A percentile compares a stretch with the other conserved stretches of the same genome.
Evolutionary conservation across 768 basidiomycete genomes (phyloP).

Genomic region (Boletus eberwhitei): DNA sequence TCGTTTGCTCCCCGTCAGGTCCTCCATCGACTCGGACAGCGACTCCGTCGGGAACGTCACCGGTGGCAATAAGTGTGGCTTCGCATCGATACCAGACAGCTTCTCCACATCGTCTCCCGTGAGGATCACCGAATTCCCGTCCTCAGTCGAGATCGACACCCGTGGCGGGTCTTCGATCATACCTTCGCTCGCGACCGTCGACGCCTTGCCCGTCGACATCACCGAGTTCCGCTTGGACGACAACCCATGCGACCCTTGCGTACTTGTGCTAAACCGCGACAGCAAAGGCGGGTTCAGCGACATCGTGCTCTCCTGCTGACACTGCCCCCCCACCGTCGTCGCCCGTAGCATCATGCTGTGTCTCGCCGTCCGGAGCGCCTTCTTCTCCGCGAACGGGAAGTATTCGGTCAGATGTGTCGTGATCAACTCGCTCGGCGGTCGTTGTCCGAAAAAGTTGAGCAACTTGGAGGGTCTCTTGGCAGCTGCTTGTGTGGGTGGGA

Average conservation of each 20-base stretch:
- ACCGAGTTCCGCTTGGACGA: conserved; percentile 46
- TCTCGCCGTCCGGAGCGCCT: conserved; percentile 82
- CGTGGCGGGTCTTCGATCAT: conserved; percentile 55
- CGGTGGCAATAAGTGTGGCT: conserved; percentile 68
- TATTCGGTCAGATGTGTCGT: conserved; percentile 91
- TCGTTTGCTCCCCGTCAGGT: conserved; percentile 39
- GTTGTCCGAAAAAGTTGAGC: conserved; percentile 96
- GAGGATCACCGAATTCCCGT: conserved; percentile 64
- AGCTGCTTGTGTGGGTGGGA: conserved; percentile 43
- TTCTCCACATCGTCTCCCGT: conserved; percentile 45
- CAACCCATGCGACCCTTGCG: conserved; percentile 38
- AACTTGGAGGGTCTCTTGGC: conserved; percentile 61
- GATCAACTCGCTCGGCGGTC: conserved; percentile 96
- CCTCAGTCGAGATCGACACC: conserved; percentile 72
- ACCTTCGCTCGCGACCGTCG: conserved; percentile 20
- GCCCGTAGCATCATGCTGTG: conserved; percentile 77
- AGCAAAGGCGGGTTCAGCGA: conserved; percentile 40
- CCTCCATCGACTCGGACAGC: conserved; percentile 74
- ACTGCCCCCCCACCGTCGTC: conserved; percentile 37
- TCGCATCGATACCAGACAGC: conserved; percentile 26
- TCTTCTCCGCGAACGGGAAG: conserved; percentile 93
- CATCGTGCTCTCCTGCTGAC: conserved; percentile 44
- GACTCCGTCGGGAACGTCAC: conserved; percentile 78
- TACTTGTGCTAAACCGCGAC: conserved; percentile 39
- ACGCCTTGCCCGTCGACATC: conserved; percentile 34